phyloP scores from a whole-genome alignment of 176 grass and related monocot species.

The Oryza meyeriana region DNA sequence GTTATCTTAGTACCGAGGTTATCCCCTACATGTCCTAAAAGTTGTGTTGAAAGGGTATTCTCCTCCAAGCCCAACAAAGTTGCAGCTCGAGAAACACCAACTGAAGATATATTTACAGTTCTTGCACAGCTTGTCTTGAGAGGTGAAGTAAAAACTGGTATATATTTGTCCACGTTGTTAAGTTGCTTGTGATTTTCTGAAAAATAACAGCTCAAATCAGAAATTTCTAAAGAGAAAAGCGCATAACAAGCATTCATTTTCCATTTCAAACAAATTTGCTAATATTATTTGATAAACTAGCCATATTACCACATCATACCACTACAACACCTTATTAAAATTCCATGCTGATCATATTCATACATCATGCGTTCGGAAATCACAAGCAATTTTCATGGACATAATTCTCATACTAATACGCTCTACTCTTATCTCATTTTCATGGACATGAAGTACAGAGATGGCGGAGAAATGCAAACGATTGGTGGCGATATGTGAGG shows the following conservation, averaged over 20 bases:
- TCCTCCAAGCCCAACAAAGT: constrained; percentile 76
- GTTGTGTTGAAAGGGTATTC: constrained; percentile 55
- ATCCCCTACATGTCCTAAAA: constrained; percentile 50
- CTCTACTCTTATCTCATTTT: not conserved
- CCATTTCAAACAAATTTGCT: constrained; percentile 1
- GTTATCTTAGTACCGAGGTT: constrained; percentile 46
- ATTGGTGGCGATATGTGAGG: not conserved
- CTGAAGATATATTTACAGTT: constrained; percentile 69
- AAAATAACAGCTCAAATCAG: constrained; percentile 33
- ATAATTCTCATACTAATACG: too few species aligned
- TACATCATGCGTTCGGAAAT: not conserved
- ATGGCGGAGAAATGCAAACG: not conserved
- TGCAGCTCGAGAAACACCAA: constrained; percentile 67
- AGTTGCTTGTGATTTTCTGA: constrained; percentile 36
- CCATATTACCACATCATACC: not conserved
- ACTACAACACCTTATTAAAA: constrained; percentile 29
- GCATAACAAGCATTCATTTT: not conserved
- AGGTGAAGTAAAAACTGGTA: constrained; percentile 42
- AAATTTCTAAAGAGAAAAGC: not conserved
- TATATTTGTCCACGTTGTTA: constrained; percentile 30
- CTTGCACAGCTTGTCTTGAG: constrained; percentile 54
- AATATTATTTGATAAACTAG: constrained; percentile 10
- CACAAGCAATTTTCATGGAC: too few species aligned
- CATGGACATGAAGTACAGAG: constrained; percentile 7
- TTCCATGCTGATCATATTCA: not conserved